Conservation (phyloP, 2,329 filamentous ascomycete species). For the Xylariaceae sp. region DNA sequence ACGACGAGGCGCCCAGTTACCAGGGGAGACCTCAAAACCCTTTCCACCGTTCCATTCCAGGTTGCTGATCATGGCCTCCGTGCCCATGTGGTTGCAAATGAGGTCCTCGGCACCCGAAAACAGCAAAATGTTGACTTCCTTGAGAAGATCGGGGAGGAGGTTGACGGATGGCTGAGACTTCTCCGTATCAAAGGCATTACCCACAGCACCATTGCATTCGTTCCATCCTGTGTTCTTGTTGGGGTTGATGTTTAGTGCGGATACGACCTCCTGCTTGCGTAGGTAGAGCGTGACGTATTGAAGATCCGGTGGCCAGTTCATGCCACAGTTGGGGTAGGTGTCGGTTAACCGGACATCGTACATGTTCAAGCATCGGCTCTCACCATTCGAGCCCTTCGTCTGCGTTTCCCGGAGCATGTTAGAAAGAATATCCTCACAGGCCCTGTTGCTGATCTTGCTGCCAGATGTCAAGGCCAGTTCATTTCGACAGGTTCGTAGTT, state of each 20-base stretch:
- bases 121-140: slow-evolving; percentile 71
- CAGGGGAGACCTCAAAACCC: slow-evolving; percentile 82
- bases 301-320: slow-evolving; percentile 96
- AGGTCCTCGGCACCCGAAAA: slow-evolving; percentile 93
- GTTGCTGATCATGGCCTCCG: slow-evolving; percentile 82
- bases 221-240: slow-evolving; percentile 85
- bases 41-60: slow-evolving; percentile 88
- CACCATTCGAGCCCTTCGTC: slow-evolving; percentile 43
- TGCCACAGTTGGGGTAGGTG: slow-evolving; percentile 76
- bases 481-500: slow-evolving; percentile 64
- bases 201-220: slow-evolving; percentile 81
- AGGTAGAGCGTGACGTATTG: slow-evolving; percentile 74
- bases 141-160: slow-evolving; percentile 72
- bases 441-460: slow-evolving; percentile 59
- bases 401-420: slow-evolving; percentile 64
- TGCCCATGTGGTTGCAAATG: slow-evolving; percentile 96
- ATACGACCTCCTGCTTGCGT: slow-evolving; percentile 68
- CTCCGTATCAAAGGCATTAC: slow-evolving; percentile 60
- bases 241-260: slow-evolving; percentile 74
- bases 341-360: slow-evolving; percentile 90
- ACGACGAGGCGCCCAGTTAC: slow-evolving; percentile 83
- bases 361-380: slow-evolving; percentile 77
- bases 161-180: slow-evolving; percentile 69
- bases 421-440: slow-evolving; percentile 74
- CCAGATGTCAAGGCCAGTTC: slow-evolving; percentile 47